Conservation (phyloP, 78 protist species). For the Paratrimastix pyriformis region DNA sequence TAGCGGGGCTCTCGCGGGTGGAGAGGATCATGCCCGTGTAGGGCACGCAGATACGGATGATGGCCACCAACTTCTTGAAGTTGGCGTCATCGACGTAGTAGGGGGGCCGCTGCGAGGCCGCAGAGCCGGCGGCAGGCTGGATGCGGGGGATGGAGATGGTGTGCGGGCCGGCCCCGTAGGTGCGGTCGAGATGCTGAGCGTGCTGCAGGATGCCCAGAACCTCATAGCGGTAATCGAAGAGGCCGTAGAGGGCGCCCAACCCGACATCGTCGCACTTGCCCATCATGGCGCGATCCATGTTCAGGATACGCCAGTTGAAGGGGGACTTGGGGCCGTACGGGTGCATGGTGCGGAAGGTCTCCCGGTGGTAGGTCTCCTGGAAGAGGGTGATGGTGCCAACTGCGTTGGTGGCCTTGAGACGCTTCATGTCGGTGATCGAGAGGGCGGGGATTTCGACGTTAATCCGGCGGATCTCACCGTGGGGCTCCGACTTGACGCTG, state of each 20-base stretch:
- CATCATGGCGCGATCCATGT: not conserved
- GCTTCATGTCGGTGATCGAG: not conserved
- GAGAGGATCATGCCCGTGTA: conserved; percentile 24
- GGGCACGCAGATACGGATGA: conserved; percentile 5
- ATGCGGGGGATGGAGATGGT: conserved; percentile 9
- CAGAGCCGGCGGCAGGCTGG: not conserved
- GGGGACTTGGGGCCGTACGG: conserved; percentile 20
- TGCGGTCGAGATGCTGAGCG: conserved; percentile 1
- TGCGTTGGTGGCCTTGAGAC: conserved; percentile 12
- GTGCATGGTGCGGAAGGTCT: not conserved
- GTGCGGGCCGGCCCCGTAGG: conserved; percentile 20
- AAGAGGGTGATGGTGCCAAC: conserved; percentile 18
- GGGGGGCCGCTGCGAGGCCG: not conserved
- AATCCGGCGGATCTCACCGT: conserved; percentile 20
- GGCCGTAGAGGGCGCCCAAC: conserved; percentile 16
- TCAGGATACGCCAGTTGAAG: not conserved
- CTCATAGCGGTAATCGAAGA: conserved; percentile 11
- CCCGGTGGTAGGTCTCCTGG: conserved; percentile 26
- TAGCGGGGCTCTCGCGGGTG: not conserved
- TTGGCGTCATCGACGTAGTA: not conserved
- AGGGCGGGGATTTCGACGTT: conserved; percentile 23
- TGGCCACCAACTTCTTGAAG: conserved; percentile 11
- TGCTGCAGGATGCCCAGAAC: conserved; percentile 18
- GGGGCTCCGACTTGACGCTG: not conserved
- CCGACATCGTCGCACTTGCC: not conserved